Base-by-base conservation (phyloP, 2,329 filamentous ascomycete genomes). In the Aspergillus pseudoviridinutans region DNA sequence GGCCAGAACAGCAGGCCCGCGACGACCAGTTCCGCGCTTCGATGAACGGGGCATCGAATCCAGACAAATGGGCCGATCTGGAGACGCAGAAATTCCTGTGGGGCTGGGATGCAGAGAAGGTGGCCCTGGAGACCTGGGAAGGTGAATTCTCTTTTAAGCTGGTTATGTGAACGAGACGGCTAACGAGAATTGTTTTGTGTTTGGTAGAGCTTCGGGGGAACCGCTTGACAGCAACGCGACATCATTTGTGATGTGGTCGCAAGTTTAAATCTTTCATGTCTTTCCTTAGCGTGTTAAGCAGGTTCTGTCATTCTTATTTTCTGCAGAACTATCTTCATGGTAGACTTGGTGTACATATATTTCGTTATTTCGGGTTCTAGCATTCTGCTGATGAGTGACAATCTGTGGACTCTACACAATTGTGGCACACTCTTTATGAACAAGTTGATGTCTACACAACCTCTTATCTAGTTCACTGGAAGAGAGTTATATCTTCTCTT, bases 51-150 rank as follows among this genome's bases (percentile, higher is more conserved):
- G 68, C 64, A 5, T 57, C 61, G 3, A 74, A 69, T 42, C 85
- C 85, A 2, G 86, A 88, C 71, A 86, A 86, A 71, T 88, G 85
- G 85, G 80, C 83, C 6, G 86, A 85, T 66, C 82, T 83, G 12
- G 84, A 87, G 58, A 84, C 86, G 46, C 86, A 88, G 68, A 77
- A 81, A 68, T 66, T 71, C 20, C 50, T 75, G 25, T 75, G 73
- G 72, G 71, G 66, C 1, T 73, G 70, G 69, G 72, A 74, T 63
- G 71, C 72, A 2, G 73, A 74, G 55, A 66, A 68, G 53, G 67
- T 59, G 7, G 69, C 69, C 1, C 53, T 71, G 54, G 63, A 67
- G 44, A 61, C 63, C n/a, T 74, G 71, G 71, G 64, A 62, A 35
- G 64, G 68, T 73, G 55, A 59, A 64, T 60, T 61, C 6, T 17